These are phyloP conservation scores for Rhamnella rubrinervis DNA, from an alignment of 331 rosid species.

Conservation along the genomic window DNA sequence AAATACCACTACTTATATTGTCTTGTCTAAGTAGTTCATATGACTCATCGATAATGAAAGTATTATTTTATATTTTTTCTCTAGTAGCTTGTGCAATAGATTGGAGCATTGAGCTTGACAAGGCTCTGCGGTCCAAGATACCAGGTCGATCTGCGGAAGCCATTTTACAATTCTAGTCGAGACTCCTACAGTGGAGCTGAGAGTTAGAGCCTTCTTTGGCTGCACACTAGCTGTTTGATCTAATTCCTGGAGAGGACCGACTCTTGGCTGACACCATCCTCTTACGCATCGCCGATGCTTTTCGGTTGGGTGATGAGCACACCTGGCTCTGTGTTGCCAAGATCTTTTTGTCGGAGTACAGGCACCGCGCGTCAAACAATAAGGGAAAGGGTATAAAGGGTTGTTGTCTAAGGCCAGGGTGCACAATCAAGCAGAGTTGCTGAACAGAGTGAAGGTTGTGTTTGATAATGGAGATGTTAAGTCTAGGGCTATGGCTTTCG, in stretches of 20 bases:
- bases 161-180: slow-evolving; percentile 50
- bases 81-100: slow-evolving; percentile 76
- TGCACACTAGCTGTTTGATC: slow-evolving; percentile 47
- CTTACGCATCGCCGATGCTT: slow-evolving; percentile 77
- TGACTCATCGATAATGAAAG: too few species aligned
- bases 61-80: too few species aligned
- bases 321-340: slow-evolving; percentile 47
- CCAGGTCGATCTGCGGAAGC: slow-evolving; percentile 57
- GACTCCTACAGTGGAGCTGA: slow-evolving; percentile 57
- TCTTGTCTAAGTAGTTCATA: too few species aligned
- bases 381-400: slow-evolving; percentile 41
- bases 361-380: slow-evolving; percentile 38
- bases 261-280: slow-evolving; percentile 73
- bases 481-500: slow-evolving; percentile 61
- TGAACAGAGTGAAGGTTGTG: slow-evolving; percentile 62
- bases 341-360: slow-evolving; percentile 54
- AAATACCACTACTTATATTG: too few species aligned
- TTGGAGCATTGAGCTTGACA: slow-evolving; percentile 92
- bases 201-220: slow-evolving; percentile 54
- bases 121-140: slow-evolving; percentile 65
- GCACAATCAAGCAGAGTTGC: slow-evolving; percentile 51
- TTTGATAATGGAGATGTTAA: slow-evolving; percentile 49
- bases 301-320: slow-evolving; percentile 49
- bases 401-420: slow-evolving; percentile 57
- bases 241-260: slow-evolving; percentile 69